phyloP scores from a whole-genome alignment of 2,329 filamentous ascomycete genomes.

The Paraconiothyrium brasiliense region DNA sequence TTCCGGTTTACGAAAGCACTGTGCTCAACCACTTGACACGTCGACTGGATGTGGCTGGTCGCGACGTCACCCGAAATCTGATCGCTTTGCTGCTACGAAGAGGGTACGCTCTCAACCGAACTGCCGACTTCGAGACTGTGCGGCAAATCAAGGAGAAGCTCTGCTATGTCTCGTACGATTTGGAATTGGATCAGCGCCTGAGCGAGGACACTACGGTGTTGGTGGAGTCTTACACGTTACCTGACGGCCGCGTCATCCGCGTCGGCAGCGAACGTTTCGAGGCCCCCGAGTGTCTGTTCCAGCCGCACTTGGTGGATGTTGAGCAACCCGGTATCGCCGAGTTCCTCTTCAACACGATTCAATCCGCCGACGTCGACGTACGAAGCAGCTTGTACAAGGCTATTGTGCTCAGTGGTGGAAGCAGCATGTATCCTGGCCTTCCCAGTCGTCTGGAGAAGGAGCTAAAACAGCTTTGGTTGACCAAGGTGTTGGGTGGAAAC shows the following conservation, averaged over 20 bases:
- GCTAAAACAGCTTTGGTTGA: slow-evolving; percentile 98
- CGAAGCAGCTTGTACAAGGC: slow-evolving; percentile 95
- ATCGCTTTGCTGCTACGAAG: slow-evolving; percentile 93
- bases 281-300: slow-evolving; percentile 97
- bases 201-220: slow-evolving; percentile 97
- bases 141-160: slow-evolving; percentile 99
- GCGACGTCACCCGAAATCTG: slow-evolving; percentile 97
- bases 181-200: slow-evolving; percentile 93
- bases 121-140: slow-evolving; percentile 98
- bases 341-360: slow-evolving; percentile 98
- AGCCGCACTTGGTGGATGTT: slow-evolving; percentile 96
- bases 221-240: slow-evolving; percentile 96
- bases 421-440: slow-evolving; percentile 98
- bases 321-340: slow-evolving; percentile 97
- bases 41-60: slow-evolving; percentile 91
- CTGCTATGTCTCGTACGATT: slow-evolving; percentile 98
- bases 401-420: slow-evolving; percentile 93
- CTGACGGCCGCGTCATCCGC: slow-evolving; percentile 93
- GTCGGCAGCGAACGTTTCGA: slow-evolving; percentile 98
- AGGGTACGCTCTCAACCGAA: slow-evolving; percentile 96
- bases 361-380: slow-evolving; percentile 93
- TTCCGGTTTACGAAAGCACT: slow-evolving; percentile 97
- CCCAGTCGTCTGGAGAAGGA: slow-evolving; percentile 97
- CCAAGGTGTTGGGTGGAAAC: slow-evolving; percentile 86
- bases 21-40: slow-evolving; percentile 97